These are phyloP conservation scores for Xylaria bambusicola DNA, from an alignment of 495 filamentous ascomycete species.

Conservation along the genomic window DNA sequence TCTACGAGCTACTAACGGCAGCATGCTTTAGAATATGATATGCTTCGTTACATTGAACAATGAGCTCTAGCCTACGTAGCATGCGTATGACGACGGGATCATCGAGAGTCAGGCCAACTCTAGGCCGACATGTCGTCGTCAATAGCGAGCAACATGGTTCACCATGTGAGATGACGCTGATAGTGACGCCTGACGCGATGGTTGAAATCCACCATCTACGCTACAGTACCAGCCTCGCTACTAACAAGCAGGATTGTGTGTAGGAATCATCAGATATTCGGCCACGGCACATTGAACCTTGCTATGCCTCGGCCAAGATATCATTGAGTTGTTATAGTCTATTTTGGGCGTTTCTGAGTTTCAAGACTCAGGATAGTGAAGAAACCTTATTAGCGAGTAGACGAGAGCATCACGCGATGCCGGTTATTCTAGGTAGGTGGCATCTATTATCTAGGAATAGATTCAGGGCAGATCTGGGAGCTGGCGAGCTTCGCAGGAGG, in stretches of 20 bases:
- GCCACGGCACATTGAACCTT: neutral
- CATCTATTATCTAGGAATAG: too few species aligned
- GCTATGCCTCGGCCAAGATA: neutral
- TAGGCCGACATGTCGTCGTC: neutral
- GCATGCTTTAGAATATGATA: too few species aligned
- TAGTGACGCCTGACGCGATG: neutral
- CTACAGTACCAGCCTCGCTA: too few species aligned
- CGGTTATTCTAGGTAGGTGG: neutral
- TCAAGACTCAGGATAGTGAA: neutral
- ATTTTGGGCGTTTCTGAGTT: neutral
- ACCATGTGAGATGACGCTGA: conserved; percentile 8
- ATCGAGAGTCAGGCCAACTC: conserved; percentile 6
- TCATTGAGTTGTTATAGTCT: neutral
- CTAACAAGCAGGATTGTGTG: too few species aligned
- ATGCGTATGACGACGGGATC: conserved; percentile 17
- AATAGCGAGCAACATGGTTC: neutral
- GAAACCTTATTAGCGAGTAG: neutral
- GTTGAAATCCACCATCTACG: too few species aligned
- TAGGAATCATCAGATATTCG: too few species aligned
- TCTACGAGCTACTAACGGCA: too few species aligned
- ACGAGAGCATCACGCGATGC: neutral
- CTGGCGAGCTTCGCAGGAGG: neutral
- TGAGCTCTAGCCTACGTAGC: too few species aligned
- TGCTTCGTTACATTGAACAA: too few species aligned
- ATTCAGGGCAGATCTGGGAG: too few species aligned